phyloP scores from a whole-genome alignment of 1,284 basidiomycete species.

The Ustilago tritici region DNA sequence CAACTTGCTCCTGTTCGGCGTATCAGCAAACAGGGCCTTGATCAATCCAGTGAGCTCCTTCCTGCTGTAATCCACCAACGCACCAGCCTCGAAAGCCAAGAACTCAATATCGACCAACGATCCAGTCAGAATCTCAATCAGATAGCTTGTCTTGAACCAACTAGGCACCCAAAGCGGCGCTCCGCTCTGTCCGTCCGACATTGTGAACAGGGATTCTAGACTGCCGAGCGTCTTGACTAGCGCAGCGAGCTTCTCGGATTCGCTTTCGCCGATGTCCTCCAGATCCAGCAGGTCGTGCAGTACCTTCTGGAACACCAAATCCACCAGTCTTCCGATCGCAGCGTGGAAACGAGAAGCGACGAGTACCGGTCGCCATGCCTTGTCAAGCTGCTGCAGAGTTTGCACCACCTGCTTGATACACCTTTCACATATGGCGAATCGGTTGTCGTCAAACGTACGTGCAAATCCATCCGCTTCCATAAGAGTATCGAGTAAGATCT shows the following conservation, averaged over 20 bases:
- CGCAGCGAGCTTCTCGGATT: conserved; percentile 85
- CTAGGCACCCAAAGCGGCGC: conserved; percentile 62
- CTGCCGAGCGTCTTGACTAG: conserved; percentile 80
- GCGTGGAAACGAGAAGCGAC: conserved; percentile 59
- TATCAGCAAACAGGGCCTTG: conserved; percentile 82
- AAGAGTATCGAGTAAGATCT: conserved; percentile 73
- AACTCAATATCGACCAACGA: conserved; percentile 82
- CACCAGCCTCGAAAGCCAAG: conserved; percentile 85
- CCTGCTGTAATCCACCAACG: conserved; percentile 87
- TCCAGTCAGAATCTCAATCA: conserved; percentile 65
- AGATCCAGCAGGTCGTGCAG: conserved; percentile 82
- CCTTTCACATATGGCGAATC: conserved; percentile 81
- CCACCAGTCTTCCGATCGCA: conserved; percentile 79
- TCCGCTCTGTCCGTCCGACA: conserved; percentile 71
- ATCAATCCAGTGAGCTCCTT: conserved; percentile 86
- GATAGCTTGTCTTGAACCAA: conserved; percentile 68
- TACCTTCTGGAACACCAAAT: conserved; percentile 79
- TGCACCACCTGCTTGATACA: conserved; percentile 78
- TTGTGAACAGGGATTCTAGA: conserved; percentile 83
- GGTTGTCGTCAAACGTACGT: conserved; percentile 80
- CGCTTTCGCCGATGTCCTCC: conserved; percentile 88
- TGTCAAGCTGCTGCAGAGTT: conserved; percentile 77
- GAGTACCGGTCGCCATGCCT: conserved; percentile 78
- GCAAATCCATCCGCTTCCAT: conserved; percentile 79
- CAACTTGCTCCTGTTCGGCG: conserved; percentile 55